Conservation (phyloP, 2,329 filamentous ascomycete genomes). For the Sporothrix inflata region DNA sequence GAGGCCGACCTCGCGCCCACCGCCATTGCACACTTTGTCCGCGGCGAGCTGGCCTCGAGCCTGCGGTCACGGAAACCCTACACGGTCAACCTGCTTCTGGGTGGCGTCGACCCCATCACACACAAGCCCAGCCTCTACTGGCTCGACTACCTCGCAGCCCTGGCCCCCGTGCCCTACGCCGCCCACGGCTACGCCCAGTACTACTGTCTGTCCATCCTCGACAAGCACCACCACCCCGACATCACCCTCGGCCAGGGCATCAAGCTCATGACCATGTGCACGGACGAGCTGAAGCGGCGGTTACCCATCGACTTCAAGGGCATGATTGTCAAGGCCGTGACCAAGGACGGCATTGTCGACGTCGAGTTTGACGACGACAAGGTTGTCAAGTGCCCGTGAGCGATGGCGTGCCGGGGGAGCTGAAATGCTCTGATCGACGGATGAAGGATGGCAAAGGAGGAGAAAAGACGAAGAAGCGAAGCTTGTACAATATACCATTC, state of each 20-base stretch:
- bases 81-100: conserved; percentile 93
- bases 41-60: conserved; percentile 87
- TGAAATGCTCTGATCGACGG: background rate
- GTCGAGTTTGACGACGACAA: conserved; percentile 84
- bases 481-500: conserved; percentile 23
- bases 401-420: background rate
- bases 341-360: conserved; percentile 87
- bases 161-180: conserved; percentile 88
- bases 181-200: conserved; percentile 99
- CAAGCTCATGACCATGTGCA: conserved; percentile 92
- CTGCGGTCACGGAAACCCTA: conserved; percentile 92
- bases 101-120: conserved; percentile 89
- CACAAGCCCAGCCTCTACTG: conserved; percentile 92
- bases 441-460: background rate
- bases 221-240: conserved; percentile 97
- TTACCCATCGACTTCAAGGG: conserved; percentile 99
- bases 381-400: conserved; percentile 63
- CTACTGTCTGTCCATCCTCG: conserved; percentile 95
- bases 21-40: conserved; percentile 89
- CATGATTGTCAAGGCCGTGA: conserved; percentile 90
- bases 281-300: conserved; percentile 93
- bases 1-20: conserved; percentile 87
- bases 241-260: conserved; percentile 87
- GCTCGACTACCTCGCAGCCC: conserved; percentile 92
- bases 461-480: background rate